Base-by-base conservation (phyloP, 2,329 filamentous ascomycete genomes). In the Achaetomium macrosporum region DNA sequence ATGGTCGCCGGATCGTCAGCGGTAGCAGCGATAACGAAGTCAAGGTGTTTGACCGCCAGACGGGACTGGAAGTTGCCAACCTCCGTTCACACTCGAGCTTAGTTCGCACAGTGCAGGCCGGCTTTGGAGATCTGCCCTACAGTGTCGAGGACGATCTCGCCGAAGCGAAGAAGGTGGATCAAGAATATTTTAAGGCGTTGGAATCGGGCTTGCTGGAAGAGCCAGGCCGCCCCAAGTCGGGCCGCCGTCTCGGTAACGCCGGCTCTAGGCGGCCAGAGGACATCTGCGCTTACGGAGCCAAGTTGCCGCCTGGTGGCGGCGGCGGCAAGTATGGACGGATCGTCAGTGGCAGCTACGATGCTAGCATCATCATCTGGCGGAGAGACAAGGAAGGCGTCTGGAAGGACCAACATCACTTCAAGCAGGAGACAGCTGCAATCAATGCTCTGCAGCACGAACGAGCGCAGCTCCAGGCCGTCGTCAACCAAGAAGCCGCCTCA, bases 1-100 rank as follows among this genome's bases (percentile, higher is more conserved):
- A 99, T 66, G 90, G 90, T 25, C 84, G 89, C 47, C 83, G 93
- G 17, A 95, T 99, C 57, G 90, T 99, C 47, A 96, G 90, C 62
- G 93, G 93, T 2, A 96, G 91, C 68, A 96, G 91, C 62, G 93
- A 99, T 68, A 90, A 95, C 66, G 91, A 93, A 39, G 90, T 99
- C 31, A 90, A 93, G 61, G 93, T 99, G 17, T 99, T 95, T 67
- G 93, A 97, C 66, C 85, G 87, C 42, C 79, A 82, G 42, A 90
- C 90, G 0, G 87, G 88, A 4, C 84, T 93, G 11, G 91, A 97
- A 68, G 90, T 97, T 6, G 92, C 91, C 15, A 92, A 88, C 64
- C 76, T 99, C 9, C 79, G 84, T 47, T 88, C 88, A 11, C 93
- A 99, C 66, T 78, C 76, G 3, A 88, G 88, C 59, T 80, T 99